A percentile compares a stretch with the other conserved stretches of the same genome.
Conservation (phyloP, 768 basidiomycete species). For the Rhizopogon vesiculosus region DNA sequence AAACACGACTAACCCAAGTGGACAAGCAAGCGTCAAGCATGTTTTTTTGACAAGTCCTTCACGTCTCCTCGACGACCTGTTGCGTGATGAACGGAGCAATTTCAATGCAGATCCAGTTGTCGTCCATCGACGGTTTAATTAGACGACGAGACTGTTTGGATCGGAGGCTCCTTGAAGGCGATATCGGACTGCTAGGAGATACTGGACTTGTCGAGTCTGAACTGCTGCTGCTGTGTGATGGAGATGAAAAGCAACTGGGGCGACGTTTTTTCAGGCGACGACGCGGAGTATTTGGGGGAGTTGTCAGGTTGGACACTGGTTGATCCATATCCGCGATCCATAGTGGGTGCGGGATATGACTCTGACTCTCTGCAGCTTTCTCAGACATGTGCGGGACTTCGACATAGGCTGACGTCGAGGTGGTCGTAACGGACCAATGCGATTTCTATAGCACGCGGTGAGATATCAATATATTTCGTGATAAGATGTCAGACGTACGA, state of each 20-base stretch:
- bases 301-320: slow-evolving; percentile 6
- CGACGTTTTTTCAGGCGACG: slow-evolving; percentile 28
- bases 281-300: slow-evolving; percentile 15
- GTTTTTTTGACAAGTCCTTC: not conserved
- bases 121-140: slow-evolving; percentile 7
- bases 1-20: no score
- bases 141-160: slow-evolving; percentile 14
- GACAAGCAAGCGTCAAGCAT: not conserved
- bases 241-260: slow-evolving; percentile 7
- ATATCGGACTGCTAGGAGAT: slow-evolving; percentile 1
- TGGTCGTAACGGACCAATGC: slow-evolving; percentile 31
- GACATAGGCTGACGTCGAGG: slow-evolving; percentile 28
- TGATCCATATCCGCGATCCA: slow-evolving; percentile 1
- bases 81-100: slow-evolving; percentile 20
- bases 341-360: not conserved
- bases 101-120: slow-evolving; percentile 29
- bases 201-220: not conserved
- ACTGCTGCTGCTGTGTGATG: not conserved
- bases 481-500: slow-evolving; percentile 11
- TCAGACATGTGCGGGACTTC: slow-evolving; percentile 5
- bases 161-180: slow-evolving; percentile 14
- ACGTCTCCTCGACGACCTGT: slow-evolving; percentile 2
- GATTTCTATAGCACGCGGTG: slow-evolving; percentile 18
- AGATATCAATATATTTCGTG: not conserved
- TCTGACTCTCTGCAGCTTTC: not conserved